Conservation (phyloP, 805 yeast species). For the Nakazawaea laoshanensis region DNA sequence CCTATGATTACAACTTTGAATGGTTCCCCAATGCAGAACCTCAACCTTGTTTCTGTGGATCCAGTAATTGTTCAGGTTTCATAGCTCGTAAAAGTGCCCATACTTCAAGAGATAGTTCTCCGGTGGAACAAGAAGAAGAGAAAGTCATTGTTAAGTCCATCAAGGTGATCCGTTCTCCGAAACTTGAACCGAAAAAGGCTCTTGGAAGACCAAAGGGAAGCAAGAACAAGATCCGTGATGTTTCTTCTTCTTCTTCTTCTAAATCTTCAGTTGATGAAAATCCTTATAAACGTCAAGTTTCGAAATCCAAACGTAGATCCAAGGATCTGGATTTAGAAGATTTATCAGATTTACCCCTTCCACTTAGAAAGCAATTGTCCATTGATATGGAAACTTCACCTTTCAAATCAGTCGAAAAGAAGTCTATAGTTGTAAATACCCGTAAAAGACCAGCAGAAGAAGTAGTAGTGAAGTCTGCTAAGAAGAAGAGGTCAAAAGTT, state of each 20-base stretch:
- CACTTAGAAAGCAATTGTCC: conserved; percentile 9
- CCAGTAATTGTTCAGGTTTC: conserved; percentile 30
- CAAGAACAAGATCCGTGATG: no score
- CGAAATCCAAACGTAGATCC: conserved; percentile 3
- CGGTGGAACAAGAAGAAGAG: no score
- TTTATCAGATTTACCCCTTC: conserved; percentile 6
- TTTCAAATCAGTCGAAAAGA: background rate
- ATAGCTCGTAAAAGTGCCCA: conserved; percentile 22
- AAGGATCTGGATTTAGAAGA: conserved; percentile 1
- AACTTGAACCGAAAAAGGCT: no score
- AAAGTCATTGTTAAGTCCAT: conserved; percentile 1
- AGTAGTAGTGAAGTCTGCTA: no score
- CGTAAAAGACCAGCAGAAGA: background rate
- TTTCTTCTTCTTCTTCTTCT: no score
- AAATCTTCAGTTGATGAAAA: no score
- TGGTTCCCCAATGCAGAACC: conserved; percentile 33
- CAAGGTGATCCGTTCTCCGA: no score
- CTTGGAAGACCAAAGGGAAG: no score
- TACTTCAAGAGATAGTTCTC: no score
- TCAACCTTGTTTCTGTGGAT: conserved; percentile 36
- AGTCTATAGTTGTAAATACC: background rate
- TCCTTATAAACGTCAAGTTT: no score
- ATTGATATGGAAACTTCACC: conserved; percentile 16
- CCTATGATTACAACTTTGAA: conserved; percentile 41
- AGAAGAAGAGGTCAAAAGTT: background rate